Evolutionary conservation across 2,329 filamentous ascomycete species (phyloP), one percentile per base, ranked within the genome.

Genomic region (Cercospora sp.): DNA sequence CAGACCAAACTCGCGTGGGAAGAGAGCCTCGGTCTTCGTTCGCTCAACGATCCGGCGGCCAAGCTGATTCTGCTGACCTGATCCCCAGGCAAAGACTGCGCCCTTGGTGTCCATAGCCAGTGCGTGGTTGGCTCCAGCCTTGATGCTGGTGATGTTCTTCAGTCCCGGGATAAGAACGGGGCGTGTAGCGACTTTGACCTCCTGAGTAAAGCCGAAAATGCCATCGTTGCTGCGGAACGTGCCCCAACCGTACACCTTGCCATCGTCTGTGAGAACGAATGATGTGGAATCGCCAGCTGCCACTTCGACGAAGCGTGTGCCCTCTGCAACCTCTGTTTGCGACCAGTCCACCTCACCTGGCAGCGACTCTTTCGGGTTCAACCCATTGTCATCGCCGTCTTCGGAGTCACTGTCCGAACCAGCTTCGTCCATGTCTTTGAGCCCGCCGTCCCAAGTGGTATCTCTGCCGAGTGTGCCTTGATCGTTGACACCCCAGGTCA

Each of bases 401-500:
- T 86, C 74, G 31, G 85, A 84, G 55, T 84, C 83, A n/a, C 83
- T 84, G 8, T 84, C 85, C 20, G 87, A 87, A 13, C 84, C 83
- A 64, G 88, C 85, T 12, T 80, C 82, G 48, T 83, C 82, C 60
- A 85, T 81, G 67, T 86, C 84, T 71, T 82, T 83, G 74, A 85
- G 79, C 63, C 88, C 88, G 60, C 90, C 90, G 2, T 90, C 87
- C 85, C 89, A 90, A 12, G 81, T 82, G 3, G 91, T 94, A 76
- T 91, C 87, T 76, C 92, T 86, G 51, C 92, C 92, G 42, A 96
- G 85, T 8, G 92, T 91, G 70, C 91, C 90, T 76, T 93, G 89
- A 76, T 96, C 92, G 77, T 95, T 95, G 73, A 95, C 92, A 64
- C 92, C 92, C 92, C 92, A 96, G 30, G 91, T 93, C 64, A 93